phyloP scores from a whole-genome alignment of 352 stramenopile genomes.

The Stramenopiles sp. region DNA sequence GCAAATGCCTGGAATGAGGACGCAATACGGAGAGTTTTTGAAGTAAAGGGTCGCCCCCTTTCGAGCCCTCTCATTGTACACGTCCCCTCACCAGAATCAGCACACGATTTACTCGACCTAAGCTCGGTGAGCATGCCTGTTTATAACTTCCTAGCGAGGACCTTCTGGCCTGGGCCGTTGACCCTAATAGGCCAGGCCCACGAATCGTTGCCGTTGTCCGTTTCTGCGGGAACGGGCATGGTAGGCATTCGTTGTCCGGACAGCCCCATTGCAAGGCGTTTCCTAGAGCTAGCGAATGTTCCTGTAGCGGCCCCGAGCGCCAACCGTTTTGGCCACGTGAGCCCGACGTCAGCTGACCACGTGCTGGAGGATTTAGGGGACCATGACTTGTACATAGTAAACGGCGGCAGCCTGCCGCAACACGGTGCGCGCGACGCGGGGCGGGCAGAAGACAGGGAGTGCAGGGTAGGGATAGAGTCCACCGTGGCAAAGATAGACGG shows the following conservation, averaged over 20 bases:
- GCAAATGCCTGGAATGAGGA: conserved; percentile 79
- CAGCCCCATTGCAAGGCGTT: conserved; percentile 63
- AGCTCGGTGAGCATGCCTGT: conserved; percentile 29
- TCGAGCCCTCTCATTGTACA: conserved; percentile 97
- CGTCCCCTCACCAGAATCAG: conserved; percentile 57
- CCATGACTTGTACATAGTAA: conserved; percentile 60
- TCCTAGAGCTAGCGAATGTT: conserved; percentile 64
- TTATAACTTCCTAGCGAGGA: conserved; percentile 53
- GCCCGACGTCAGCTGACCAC: conserved; percentile 77
- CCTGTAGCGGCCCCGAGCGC: conserved; percentile 89
- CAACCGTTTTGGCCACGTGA: conserved; percentile 97
- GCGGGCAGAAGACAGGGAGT: conserved; percentile 21
- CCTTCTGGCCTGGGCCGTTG: conserved; percentile 91
- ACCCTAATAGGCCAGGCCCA: conserved; percentile 84
- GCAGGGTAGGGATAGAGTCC: conserved; percentile 74
- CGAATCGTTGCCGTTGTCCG: conserved; percentile 40
- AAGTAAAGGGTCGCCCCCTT: conserved; percentile 73
- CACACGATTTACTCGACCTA: conserved; percentile 63
- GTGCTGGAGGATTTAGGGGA: conserved; percentile 85
- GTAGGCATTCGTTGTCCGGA: conserved; percentile 82
- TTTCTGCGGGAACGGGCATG: conserved; percentile 83
- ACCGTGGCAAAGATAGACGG: conserved; percentile 70
- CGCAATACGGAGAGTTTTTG: conserved; percentile 86
- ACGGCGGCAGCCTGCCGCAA: conserved; percentile 31
- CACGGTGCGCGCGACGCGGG: conserved; percentile 28